phyloP scores from a whole-genome alignment of 139 green algal species.

The Auxenochlorella protothecoides region DNA sequence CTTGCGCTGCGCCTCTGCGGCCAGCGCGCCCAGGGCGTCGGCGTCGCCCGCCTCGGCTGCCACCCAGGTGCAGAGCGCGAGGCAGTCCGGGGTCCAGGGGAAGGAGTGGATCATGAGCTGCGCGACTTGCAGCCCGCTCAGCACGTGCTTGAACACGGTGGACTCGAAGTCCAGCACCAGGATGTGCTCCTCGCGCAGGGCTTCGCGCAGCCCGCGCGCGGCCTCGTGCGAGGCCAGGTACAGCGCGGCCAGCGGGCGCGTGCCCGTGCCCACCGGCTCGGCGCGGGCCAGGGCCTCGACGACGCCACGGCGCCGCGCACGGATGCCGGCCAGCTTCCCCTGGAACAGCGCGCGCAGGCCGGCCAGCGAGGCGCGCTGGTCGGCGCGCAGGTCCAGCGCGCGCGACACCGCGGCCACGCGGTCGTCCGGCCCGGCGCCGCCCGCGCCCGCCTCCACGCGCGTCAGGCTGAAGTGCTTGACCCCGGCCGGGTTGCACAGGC shows the following conservation, averaged over 20 bases:
- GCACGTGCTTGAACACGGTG: constrained; percentile 29
- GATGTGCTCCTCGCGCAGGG: constrained; percentile 32
- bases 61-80: constrained; percentile 35
- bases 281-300: not conserved
- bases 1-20: constrained; percentile 14
- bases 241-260: not conserved
- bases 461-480: constrained; percentile 15
- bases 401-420: constrained; percentile 12
- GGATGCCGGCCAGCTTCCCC: constrained; percentile 17
- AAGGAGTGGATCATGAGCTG: constrained; percentile 26
- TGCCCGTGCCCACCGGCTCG: constrained; percentile 4
- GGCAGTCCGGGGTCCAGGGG: constrained; percentile 32
- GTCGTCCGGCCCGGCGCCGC: not conserved
- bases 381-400: constrained; percentile 11
- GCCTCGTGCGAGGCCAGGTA: constrained; percentile 20
- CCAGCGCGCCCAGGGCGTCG: constrained; percentile 11
- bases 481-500: constrained; percentile 9
- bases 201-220: constrained; percentile 22
- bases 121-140: constrained; percentile 7
- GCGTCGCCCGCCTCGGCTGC: constrained; percentile 31
- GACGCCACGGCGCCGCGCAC: constrained; percentile 12
- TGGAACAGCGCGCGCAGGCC: constrained; percentile 29
- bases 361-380: constrained; percentile 24
- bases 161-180: constrained; percentile 34
- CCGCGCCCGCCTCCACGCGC: not conserved